Evolutionary conservation across 2,329 filamentous ascomycete species (phyloP).

Genomic region (Nemania bipapillata): DNA sequence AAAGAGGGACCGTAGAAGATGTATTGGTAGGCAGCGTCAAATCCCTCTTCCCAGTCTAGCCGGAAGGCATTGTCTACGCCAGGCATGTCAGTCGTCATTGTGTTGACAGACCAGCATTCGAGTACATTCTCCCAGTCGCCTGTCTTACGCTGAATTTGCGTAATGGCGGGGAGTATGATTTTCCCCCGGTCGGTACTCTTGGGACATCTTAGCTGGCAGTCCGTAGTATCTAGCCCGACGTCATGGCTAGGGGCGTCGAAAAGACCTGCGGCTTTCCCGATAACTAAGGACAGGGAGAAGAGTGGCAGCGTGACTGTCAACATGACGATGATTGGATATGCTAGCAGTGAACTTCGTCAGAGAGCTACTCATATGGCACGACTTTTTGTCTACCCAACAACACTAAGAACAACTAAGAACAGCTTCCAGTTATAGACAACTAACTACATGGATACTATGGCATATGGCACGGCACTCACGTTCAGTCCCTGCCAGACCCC

Average conservation of each 20-base stretch:
- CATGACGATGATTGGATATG: not conserved
- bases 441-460: not conserved
- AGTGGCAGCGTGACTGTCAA: slow-evolving; percentile 1
- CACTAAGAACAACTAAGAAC: not conserved
- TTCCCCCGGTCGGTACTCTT: not conserved
- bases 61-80: slow-evolving; percentile 25
- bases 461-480: not conserved
- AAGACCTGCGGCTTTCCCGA: not conserved
- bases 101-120: slow-evolving; percentile 26
- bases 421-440: not conserved
- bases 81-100: slow-evolving; percentile 18
- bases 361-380: not conserved
- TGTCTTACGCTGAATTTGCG: slow-evolving; percentile 4
- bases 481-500: not conserved
- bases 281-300: not conserved
- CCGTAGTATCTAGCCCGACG: slow-evolving; percentile 4
- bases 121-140: slow-evolving; percentile 28
- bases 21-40: slow-evolving; percentile 24
- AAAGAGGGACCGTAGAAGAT: slow-evolving; percentile 19
- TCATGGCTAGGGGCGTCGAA: not conserved
- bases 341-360: not conserved
- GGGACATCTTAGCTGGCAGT: slow-evolving; percentile 25
- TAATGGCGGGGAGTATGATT: slow-evolving; percentile 25
- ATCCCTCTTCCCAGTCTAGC: slow-evolving; percentile 21
- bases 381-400: not conserved